Percentiles rank a stretch among this genome's conserved stretches.
Evolutionary conservation across 306 rosid species (phyloP).

Genomic region (Mimosa pudica): DNA sequence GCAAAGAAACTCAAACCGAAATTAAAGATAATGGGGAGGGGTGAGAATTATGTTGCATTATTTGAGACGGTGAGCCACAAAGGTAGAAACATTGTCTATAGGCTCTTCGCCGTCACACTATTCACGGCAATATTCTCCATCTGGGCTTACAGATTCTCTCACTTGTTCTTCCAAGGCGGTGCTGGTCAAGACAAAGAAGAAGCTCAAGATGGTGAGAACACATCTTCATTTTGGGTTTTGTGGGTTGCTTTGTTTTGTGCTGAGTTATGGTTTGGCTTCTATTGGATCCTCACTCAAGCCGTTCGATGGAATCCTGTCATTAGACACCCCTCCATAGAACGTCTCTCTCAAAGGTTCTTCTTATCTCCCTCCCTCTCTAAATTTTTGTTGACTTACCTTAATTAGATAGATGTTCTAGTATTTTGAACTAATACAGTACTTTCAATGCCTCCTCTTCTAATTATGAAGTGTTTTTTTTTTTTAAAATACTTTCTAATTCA

Average conservation of each 20-base stretch:
- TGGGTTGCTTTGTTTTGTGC: constrained; percentile 68
- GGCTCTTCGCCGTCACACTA: constrained; percentile 51
- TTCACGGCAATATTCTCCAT: constrained; percentile 60
- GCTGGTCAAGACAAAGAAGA: not conserved
- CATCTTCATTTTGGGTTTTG: not conserved
- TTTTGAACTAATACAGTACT: too few relatives aligned
- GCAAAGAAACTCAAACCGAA: too few relatives aligned
- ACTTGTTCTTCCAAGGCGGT: not conserved
- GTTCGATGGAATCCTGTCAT: constrained; percentile 60
- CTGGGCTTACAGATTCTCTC: constrained; percentile 63
- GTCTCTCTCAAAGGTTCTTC: constrained; percentile 61
- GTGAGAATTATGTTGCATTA: constrained; percentile 15
- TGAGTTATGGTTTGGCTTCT: constrained; percentile 81
- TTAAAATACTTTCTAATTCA: too few relatives aligned
- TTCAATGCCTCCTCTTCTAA: too few relatives aligned
- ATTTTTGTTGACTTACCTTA: too few relatives aligned
- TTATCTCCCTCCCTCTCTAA: not conserved
- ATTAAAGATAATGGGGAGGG: not conserved
- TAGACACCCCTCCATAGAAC: constrained; percentile 58
- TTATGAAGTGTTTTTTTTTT: too few relatives aligned
- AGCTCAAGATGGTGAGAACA: not conserved
- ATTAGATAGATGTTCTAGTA: too few relatives aligned
- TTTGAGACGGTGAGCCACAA: constrained; percentile 57
- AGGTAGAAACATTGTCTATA: constrained; percentile 44
- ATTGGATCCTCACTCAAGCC: constrained; percentile 77